Evolutionary conservation across 495 filamentous ascomycete species (phyloP), one percentile per base, ranked within the genome.

Genomic region (Rusavskia elegans): DNA sequence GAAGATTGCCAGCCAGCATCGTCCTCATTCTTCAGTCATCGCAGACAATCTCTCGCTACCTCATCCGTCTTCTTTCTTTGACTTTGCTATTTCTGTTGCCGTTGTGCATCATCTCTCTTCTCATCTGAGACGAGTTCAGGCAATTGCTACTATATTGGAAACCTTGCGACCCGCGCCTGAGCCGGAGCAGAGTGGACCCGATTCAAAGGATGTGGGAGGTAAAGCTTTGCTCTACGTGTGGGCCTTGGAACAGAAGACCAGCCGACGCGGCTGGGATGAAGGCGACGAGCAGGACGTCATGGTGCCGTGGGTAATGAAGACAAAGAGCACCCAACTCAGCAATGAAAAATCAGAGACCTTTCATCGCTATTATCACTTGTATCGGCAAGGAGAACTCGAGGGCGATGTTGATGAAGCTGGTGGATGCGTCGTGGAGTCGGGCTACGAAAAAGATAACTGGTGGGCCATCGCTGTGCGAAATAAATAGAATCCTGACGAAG

Each of bases 381-480:
- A 95, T 68, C 73, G 82, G 45, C 77, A 83, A 59, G 85, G 83
- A 21, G 92, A 98, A 66, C 67, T 98, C 61, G 89, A 95, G 61
- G 72, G 77, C 37, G 87, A 98, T 64, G 77, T 94, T 53, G 60
- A 62, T 39, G 71, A 68, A 25, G 92, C 87, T 42, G 89, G 87
- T 30, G 92, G 92, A 35, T 64, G 62, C 46, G 78, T 95, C 17
- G 55, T 90, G 40, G 81, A 83, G 56, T 82, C 81, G 51, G 92
- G 92, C 27, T 98, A 96, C 70, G 92, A 98, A 62, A 92, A 80
- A 66, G 92, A 98, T 58, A 98, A 98, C 71, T 97, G 92, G 92
- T 98, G 92, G 90, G 87, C 76, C 35, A 82, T 87, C 45, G 76
- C 73, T 42, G 65, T 63, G 36, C 66, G 66, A 48, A 35, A 35